phyloP scores from a whole-genome alignment of 345 rosid species.

The Populus nigra region DNA sequence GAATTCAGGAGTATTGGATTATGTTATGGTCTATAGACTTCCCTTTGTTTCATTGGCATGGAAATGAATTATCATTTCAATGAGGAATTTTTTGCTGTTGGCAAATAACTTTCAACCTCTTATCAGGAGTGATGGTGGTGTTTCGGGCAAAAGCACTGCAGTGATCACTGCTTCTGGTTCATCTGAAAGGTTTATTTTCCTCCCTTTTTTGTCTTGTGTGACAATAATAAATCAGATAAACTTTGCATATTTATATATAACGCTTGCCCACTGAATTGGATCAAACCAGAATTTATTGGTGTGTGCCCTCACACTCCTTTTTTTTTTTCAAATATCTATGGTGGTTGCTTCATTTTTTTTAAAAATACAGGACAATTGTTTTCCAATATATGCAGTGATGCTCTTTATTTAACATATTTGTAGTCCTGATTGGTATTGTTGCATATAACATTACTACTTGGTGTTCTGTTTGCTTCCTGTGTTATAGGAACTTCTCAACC shows the following conservation, averaged over 20 bases:
- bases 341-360: not conserved
- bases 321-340: not conserved
- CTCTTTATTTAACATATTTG: not conserved
- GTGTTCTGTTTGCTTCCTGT: slow-evolving; percentile 3
- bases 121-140: slow-evolving; percentile 55
- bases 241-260: not conserved
- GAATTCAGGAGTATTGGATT: not conserved
- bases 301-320: not conserved
- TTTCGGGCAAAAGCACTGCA: slow-evolving; percentile 61
- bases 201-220: slow-evolving; percentile 8
- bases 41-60: not conserved
- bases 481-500: slow-evolving; percentile 64
- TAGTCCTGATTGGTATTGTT: not conserved
- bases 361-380: not conserved
- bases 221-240: not conserved
- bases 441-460: not conserved
- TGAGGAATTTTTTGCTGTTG: not conserved
- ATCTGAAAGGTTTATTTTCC: slow-evolving; percentile 61
- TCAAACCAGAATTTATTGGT: not conserved
- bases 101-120: slow-evolving; percentile 12
- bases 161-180: slow-evolving; percentile 58
- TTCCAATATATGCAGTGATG: not conserved
- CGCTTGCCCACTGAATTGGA: not conserved
- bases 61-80: not conserved
- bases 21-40: too few species aligned